phyloP scores from a whole-genome alignment of 345 rosid genomes.

The Linum trigynum region DNA sequence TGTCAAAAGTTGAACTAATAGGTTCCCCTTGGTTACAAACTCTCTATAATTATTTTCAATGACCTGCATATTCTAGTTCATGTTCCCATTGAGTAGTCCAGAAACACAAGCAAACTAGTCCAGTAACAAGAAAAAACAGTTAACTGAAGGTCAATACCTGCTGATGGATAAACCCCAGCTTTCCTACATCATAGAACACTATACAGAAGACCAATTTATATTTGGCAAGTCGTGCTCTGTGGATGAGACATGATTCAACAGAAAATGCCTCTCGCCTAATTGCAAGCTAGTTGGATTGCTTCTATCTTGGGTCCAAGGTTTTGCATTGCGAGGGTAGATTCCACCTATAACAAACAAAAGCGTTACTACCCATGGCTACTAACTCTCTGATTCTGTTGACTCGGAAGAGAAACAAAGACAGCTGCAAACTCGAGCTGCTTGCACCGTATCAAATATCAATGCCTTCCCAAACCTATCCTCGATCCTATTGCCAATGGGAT shows the following conservation, averaged over 20 bases:
- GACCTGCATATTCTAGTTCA: not conserved
- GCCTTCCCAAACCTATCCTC: too few relatives aligned
- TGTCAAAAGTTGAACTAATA: too few relatives aligned
- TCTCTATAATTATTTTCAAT: not conserved
- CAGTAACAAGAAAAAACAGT: not conserved
- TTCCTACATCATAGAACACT: slow-evolving; percentile 47
- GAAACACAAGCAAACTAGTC: not conserved
- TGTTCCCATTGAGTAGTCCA: not conserved
- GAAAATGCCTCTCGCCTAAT: slow-evolving; percentile 47
- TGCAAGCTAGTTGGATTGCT: slow-evolving; percentile 95
- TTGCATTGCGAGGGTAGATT: slow-evolving; percentile 96
- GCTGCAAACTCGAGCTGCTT: slow-evolving; percentile 10
- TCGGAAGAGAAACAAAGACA: not conserved
- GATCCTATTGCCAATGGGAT: too few relatives aligned
- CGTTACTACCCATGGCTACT: slow-evolving; percentile 7
- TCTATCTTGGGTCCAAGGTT: slow-evolving; percentile 92
- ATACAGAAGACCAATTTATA: slow-evolving; percentile 14
- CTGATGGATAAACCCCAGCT: slow-evolving; percentile 95
- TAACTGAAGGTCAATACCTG: slow-evolving; percentile 42
- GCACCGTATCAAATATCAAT: too few relatives aligned
- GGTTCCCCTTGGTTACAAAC: too few relatives aligned
- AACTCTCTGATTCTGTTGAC: not conserved
- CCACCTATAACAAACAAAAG: slow-evolving; percentile 46
- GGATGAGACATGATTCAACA: not conserved
- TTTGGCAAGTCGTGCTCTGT: not conserved